Evolutionary conservation across 2,329 filamentous ascomycete genomes (phyloP), one percentile per base, ranked within the genome.

Genomic region (Stemphylium lycopersici): DNA sequence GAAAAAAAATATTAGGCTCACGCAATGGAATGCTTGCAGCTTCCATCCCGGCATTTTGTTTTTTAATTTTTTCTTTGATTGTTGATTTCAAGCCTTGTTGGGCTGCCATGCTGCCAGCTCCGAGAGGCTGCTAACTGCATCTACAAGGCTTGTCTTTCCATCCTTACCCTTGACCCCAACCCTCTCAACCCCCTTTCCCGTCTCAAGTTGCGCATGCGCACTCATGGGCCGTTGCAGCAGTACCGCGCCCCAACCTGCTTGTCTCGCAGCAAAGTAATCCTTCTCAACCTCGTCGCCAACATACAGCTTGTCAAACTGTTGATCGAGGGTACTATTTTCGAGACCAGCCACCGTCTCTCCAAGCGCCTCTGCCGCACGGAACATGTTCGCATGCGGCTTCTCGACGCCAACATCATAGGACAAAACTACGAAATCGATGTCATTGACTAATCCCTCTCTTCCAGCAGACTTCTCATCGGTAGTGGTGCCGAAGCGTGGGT

Each of bases 351-450:
- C 51, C 7, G 74, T 63, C 3, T 69, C 58, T 2, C 55, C 48
- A 13, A 81, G 66, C 76, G 84, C 58, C 39, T 80, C 77, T 0
- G 84, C 86, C 0, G 83, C 80, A 1, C 76, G 68, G 56, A 88
- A 89, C 2, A 89, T 86, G 2, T 67, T 60, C 7, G 53, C 58
- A 47, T 85, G 77, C 0, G 87, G 87, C 67, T 89, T 89, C 59
- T 84, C 83, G 20, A 74, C 67, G 0, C 85, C 86, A 4, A 84
- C 81, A 61, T 88, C 84, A 59, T 88, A 89, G 15, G 85, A 88
- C 67, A 87, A 80, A 55, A 83, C 82, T 6, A 83, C 77, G 56
- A 88, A 87, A 63, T 83, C 80, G 38, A 88, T 73, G 52, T 82
- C 79, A 13, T 68, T 48, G 18, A 52, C 37, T 2, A 34, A 56